Percentiles rank a stretch among this genome's conserved stretches.
Evolutionary conservation across 1,284 basidiomycete genomes (phyloP).

Genomic region (Leccinum fallax): DNA sequence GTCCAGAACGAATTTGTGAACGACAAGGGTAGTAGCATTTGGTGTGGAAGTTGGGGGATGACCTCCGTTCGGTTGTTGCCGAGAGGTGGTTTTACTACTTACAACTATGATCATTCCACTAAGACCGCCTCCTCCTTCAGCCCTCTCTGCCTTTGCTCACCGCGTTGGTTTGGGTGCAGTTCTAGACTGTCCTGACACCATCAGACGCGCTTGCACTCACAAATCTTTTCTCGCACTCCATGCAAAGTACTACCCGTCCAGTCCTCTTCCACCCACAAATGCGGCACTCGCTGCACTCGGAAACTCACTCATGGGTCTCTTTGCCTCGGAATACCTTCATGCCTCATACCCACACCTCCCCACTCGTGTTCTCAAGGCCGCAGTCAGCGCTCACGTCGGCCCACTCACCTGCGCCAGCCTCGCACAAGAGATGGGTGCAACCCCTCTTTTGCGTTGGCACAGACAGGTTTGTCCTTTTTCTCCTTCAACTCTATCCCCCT

Average conservation of each 20-base stretch:
- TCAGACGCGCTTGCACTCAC: constrained; percentile 82
- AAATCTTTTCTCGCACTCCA: constrained; percentile 67
- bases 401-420: constrained; percentile 82
- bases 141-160: constrained; percentile 74
- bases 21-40: constrained; percentile 85
- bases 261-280: constrained; percentile 65
- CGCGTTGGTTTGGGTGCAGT: constrained; percentile 68
- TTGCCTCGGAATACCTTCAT: constrained; percentile 86
- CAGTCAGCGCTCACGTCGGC: constrained; percentile 90
- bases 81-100: neutral
- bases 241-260: constrained; percentile 54
- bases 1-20: constrained; percentile 94
- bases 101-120: constrained; percentile 43
- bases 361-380: constrained; percentile 86
- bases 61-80: neutral
- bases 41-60: constrained; percentile 32
- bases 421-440: constrained; percentile 78
- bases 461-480: constrained; percentile 51
- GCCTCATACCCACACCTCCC: constrained; percentile 90
- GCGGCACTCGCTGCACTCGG: constrained; percentile 81
- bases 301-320: constrained; percentile 90
- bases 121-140: constrained; percentile 71
- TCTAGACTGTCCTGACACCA: constrained; percentile 49
- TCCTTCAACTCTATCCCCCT: constrained; percentile 4
- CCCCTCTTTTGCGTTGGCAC: constrained; percentile 70